Percentiles rank a stretch among this genome's conserved stretches.
Evolutionary conservation across 306 rosid genomes (phyloP).

Genomic region (Trifolium fragiferum): DNA sequence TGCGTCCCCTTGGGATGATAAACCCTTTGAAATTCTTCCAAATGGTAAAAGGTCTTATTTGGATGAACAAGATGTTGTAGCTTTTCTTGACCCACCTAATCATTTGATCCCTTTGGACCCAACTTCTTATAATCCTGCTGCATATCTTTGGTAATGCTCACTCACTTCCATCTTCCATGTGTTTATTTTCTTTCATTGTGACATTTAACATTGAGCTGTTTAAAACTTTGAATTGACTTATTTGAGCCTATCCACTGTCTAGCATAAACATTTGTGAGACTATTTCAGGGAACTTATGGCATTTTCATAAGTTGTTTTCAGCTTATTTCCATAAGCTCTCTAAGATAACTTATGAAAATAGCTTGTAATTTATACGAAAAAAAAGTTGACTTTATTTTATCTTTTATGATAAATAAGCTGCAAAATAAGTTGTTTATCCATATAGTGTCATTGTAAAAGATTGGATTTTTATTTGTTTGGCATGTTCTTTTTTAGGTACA

Average conservation of each 20-base stretch:
- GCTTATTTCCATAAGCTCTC: neutral
- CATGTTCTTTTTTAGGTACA: neutral
- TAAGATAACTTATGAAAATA: neutral
- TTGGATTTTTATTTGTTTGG: constrained; percentile 8
- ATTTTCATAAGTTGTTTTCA: neutral
- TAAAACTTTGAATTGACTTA: too few relatives aligned
- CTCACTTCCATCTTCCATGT: neutral
- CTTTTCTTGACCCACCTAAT: constrained; percentile 85
- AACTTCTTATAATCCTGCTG: constrained; percentile 79
- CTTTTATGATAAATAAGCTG: too few relatives aligned
- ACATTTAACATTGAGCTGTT: neutral
- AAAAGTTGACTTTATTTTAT: too few relatives aligned
- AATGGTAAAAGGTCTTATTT: constrained; percentile 62
- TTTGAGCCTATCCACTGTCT: too few relatives aligned
- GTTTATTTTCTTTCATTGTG: neutral
- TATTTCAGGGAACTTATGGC: too few relatives aligned
- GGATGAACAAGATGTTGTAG: constrained; percentile 76
- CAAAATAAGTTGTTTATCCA: neutral
- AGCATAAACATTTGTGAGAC: too few relatives aligned
- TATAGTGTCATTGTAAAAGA: neutral
- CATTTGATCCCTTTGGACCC: constrained; percentile 71
- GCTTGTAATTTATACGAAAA: too few relatives aligned
- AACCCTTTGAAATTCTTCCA: constrained; percentile 67
- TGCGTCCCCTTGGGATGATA: constrained; percentile 71
- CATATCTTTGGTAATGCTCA: constrained; percentile 68